Conservation (phyloP, 257 asterid species). For the Ehretia macrophylla region DNA sequence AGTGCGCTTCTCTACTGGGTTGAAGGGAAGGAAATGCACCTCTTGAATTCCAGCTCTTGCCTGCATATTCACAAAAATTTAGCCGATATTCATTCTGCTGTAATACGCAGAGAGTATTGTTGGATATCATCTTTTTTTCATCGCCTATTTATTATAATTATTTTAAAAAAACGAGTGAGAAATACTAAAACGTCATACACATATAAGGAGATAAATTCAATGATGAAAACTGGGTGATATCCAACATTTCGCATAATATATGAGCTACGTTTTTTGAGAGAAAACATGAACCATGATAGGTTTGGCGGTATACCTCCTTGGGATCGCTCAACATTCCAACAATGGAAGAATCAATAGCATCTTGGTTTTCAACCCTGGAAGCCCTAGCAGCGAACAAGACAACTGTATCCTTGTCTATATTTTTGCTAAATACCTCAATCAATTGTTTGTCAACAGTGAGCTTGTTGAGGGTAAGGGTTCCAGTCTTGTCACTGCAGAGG, state of each 20-base stretch:
- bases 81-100: neutral
- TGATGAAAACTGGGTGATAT: too few species aligned
- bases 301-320: constrained; percentile 42
- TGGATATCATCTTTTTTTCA: too few species aligned
- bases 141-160: too few species aligned
- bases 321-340: constrained; percentile 76
- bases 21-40: constrained; percentile 87
- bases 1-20: constrained; percentile 84
- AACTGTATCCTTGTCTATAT: constrained; percentile 44
- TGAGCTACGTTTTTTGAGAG: neutral
- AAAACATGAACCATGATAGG: neutral
- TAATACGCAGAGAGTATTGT: too few species aligned
- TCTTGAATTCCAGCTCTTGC: constrained; percentile 79
- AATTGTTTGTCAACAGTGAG: constrained; percentile 70
- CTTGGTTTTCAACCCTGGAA: constrained; percentile 80
- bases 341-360: constrained; percentile 85
- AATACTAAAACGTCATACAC: too few species aligned
- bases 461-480: constrained; percentile 90
- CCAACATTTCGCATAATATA: too few species aligned
- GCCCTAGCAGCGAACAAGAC: constrained; percentile 71
- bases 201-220: too few species aligned
- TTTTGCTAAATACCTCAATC: constrained; percentile 58
- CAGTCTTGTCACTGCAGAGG: constrained; percentile 91
- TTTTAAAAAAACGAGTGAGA: too few species aligned
- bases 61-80: constrained; percentile 23